These are phyloP conservation scores for Yamagishiella unicocca DNA, from an alignment of 139 green algal species.

Conservation along the genomic window DNA sequence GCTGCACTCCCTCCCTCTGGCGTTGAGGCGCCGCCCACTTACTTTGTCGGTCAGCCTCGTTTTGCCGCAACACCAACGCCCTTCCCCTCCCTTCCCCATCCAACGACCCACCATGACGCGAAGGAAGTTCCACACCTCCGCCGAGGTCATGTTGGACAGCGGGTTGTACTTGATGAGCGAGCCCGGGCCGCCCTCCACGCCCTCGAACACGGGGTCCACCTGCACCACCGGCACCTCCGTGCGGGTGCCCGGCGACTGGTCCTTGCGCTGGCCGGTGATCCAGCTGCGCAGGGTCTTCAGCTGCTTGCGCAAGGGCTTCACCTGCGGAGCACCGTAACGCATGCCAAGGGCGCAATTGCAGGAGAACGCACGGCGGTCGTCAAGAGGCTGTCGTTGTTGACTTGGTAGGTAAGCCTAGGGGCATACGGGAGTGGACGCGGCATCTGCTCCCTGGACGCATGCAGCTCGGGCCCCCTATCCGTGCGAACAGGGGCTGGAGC, in stretches of 20 bases:
- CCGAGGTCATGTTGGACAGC: slow-evolving; percentile 89
- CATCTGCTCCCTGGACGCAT: too few species aligned
- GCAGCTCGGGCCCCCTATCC: too few species aligned
- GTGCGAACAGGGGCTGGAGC: not conserved
- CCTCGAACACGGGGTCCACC: slow-evolving; percentile 96
- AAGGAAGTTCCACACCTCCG: slow-evolving; percentile 98
- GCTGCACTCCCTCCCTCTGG: too few species aligned
- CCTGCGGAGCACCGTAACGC: slow-evolving; percentile 75
- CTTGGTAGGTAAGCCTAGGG: too few species aligned
- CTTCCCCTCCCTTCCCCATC: not conserved
- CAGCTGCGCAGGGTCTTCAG: slow-evolving; percentile 92
- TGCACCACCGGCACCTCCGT: slow-evolving; percentile 63
- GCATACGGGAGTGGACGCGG: too few species aligned
- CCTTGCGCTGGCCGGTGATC: slow-evolving; percentile 99
- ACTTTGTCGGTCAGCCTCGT: too few species aligned
- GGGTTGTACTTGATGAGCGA: slow-evolving; percentile 99
- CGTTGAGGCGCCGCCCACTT: too few species aligned
- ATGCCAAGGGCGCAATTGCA: too few species aligned
- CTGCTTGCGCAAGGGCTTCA: slow-evolving; percentile 89
- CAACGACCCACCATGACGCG: slow-evolving; percentile 86
- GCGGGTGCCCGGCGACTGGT: slow-evolving; percentile 96
- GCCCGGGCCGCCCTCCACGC: slow-evolving; percentile 80
- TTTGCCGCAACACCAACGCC: not conserved
- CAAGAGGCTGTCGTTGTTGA: too few species aligned
- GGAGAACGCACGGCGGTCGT: too few species aligned